phyloP scores from a whole-genome alignment of 2,329 filamentous ascomycete genomes.

The Oidium heveae region DNA sequence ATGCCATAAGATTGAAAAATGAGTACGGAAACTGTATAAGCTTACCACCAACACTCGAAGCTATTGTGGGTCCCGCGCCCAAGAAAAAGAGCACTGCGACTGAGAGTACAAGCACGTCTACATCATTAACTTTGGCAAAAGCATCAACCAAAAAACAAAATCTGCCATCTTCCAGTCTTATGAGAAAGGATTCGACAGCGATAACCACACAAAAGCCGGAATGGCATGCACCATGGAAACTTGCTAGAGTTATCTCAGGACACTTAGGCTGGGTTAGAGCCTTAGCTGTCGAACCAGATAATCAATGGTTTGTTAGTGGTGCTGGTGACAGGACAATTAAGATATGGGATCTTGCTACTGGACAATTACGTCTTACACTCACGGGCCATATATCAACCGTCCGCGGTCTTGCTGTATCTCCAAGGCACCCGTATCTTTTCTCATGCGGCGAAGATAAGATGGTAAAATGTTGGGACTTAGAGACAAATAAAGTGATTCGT shows the following conservation, averaged over 20 bases:
- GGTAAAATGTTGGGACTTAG: constrained; percentile 99
- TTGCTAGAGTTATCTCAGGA: constrained; percentile 91
- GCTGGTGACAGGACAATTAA: constrained; percentile 94
- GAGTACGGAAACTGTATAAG: constrained; percentile 62
- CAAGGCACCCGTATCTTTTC: constrained; percentile 87
- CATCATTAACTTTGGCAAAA: constrained; percentile 30
- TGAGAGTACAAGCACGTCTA: constrained; percentile 20
- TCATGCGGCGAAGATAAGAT: constrained; percentile 98
- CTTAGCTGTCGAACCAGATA: constrained; percentile 79
- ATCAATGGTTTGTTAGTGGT: constrained; percentile 92
- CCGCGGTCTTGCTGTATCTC: constrained; percentile 72
- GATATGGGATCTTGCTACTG: constrained; percentile 88
- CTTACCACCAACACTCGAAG: constrained; percentile 52
- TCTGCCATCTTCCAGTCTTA: constrained; percentile 28
- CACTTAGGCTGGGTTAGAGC: constrained; percentile 86
- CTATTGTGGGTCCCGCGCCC: constrained; percentile 47
- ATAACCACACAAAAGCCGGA: constrained; percentile 54
- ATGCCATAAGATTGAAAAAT: constrained; percentile 13
- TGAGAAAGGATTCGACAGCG: constrained; percentile 24
- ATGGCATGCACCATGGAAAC: constrained; percentile 96
- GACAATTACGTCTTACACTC: constrained; percentile 58
- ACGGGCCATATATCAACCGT: constrained; percentile 91
- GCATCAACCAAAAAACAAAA: constrained; percentile 25
- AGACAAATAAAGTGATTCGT: constrained; percentile 97
- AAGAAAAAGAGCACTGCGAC: constrained; percentile 25